Base-by-base conservation (phyloP, 106 monocot species). In the Dioscorea dumetorum region DNA sequence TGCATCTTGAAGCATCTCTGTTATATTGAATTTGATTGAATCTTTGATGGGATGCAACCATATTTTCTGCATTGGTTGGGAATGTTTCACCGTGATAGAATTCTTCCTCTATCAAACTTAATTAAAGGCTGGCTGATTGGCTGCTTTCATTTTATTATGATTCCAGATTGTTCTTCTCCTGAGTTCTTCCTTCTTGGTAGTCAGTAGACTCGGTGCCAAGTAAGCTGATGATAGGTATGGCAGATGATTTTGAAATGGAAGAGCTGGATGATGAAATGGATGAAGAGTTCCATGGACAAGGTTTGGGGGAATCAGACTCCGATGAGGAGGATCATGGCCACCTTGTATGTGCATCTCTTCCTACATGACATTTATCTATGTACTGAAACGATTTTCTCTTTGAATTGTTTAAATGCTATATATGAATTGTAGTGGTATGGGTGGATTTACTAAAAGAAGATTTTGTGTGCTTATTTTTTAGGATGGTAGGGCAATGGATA, bases 251-350 rank as follows among this genome's bases (percentile, higher is more conserved):
- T 76, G 86, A 83, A 73, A 81, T 83, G 75, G 78, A 65, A 21
- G 86, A 78, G 64, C 65, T 78, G 21, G 90, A 90, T 13, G 85
- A 87, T 60, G 81, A 90, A 75, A 68, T 87, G 70, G 86, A 90
- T 70, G 90, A 90, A 75, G 86, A 86, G 56, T 73, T 75, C 48
- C 68, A 34, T 18, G 71, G 69, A 54, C 67, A 66, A 67, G 62
- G 63, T 34, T 67, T 77, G 24, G 73, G 60, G 6, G 76, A 76
- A 51, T 80, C 86, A 53, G 90, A 90, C 24, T 90, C 83, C 51
- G 86, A 87, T 52, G 81, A 78, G 48, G 82, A 82, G 24, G 89
- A 82, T 63, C 76, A 76, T 76, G 73, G 63, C 52, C 78, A 74
- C 24, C 22, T 57, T 51, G 83, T 83, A 79, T 48, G 83, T 8